A percentile compares a stretch with the other conserved stretches of the same genome.
Evolutionary conservation across 2,329 filamentous ascomycete genomes (phyloP).

Genomic region (Venturia pyrina): DNA sequence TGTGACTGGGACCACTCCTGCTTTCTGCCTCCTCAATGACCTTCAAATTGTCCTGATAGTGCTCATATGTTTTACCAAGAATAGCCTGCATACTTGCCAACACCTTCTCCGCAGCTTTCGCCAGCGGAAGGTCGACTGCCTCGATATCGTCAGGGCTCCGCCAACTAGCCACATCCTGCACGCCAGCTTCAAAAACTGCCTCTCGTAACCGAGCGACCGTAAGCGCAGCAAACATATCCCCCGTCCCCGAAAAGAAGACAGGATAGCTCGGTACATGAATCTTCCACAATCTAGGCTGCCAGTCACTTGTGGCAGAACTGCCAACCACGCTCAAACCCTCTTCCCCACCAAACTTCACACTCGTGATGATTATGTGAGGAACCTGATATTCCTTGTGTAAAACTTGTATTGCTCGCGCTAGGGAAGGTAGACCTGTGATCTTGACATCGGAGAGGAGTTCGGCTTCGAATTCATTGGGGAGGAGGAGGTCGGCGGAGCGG

Average conservation of each 20-base stretch:
- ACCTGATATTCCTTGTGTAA: conserved; percentile 68
- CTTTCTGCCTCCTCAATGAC: conserved; percentile 34
- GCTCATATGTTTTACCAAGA: conserved; percentile 55
- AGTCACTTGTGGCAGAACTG: conserved; percentile 56
- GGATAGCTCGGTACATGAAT: conserved; percentile 80
- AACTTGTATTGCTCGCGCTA: conserved; percentile 63
- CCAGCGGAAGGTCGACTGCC: conserved; percentile 66
- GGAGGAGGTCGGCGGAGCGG: conserved; percentile 74
- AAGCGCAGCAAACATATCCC: conserved; percentile 95
- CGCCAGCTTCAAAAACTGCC: conserved; percentile 53
- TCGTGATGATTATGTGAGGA: conserved; percentile 89
- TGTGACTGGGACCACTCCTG: conserved; percentile 28
- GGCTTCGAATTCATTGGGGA: conserved; percentile 95
- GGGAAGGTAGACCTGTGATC: conserved; percentile 63
- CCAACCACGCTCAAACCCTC: conserved; percentile 61
- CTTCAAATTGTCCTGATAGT: conserved; percentile 55
- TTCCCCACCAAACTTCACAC: conserved; percentile 50
- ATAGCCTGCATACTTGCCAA: conserved; percentile 88
- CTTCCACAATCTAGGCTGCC: conserved; percentile 71
- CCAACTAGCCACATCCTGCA: conserved; percentile 51
- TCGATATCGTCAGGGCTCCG: conserved; percentile 61
- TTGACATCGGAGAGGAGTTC: conserved; percentile 80
- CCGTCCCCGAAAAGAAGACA: conserved; percentile 91
- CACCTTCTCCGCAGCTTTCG: conserved; percentile 74
- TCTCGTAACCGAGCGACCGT: conserved; percentile 82